phyloP scores from a whole-genome alignment of 1,284 basidiomycete genomes.

The Pseudozyma sp. region DNA sequence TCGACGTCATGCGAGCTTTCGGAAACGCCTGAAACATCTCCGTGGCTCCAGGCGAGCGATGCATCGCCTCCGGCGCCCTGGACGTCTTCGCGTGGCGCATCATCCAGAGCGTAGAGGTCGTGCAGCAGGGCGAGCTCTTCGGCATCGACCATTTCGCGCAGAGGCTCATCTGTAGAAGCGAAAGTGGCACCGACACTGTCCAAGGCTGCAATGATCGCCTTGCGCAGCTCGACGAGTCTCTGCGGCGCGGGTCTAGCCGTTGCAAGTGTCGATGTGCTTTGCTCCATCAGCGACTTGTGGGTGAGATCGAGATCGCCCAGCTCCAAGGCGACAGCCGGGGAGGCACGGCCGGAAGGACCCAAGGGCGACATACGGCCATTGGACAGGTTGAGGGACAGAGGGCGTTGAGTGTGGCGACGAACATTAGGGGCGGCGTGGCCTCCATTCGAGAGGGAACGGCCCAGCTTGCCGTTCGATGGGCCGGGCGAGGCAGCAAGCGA shows the following conservation, averaged over 20 bases:
- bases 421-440: constrained; percentile 30
- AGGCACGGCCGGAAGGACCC: constrained; percentile 28
- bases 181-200: constrained; percentile 46
- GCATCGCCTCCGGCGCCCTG: constrained; percentile 25
- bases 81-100: constrained; percentile 11
- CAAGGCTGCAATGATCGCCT: constrained; percentile 30
- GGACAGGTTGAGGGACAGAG: constrained; percentile 32
- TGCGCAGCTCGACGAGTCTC: constrained; percentile 46
- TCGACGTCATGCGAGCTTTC: constrained; percentile 27
- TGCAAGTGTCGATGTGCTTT: constrained; percentile 12
- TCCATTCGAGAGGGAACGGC: constrained; percentile 40
- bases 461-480: constrained; percentile 25
- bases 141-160: constrained; percentile 42
- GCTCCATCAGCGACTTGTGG: constrained; percentile 27
- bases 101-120: constrained; percentile 56
- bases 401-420: constrained; percentile 28
- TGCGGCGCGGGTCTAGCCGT: constrained; percentile 13
- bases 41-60: constrained; percentile 24
- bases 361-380: constrained; percentile 36
- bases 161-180: constrained; percentile 7
- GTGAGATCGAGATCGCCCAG: constrained; percentile 16
- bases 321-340: constrained; percentile 21
- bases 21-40: constrained; percentile 25
- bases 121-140: constrained; percentile 53
- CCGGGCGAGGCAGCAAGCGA: constrained; percentile 9